phyloP scores from a whole-genome alignment of 345 rosid species.

The Arabidopsis suecica region DNA sequence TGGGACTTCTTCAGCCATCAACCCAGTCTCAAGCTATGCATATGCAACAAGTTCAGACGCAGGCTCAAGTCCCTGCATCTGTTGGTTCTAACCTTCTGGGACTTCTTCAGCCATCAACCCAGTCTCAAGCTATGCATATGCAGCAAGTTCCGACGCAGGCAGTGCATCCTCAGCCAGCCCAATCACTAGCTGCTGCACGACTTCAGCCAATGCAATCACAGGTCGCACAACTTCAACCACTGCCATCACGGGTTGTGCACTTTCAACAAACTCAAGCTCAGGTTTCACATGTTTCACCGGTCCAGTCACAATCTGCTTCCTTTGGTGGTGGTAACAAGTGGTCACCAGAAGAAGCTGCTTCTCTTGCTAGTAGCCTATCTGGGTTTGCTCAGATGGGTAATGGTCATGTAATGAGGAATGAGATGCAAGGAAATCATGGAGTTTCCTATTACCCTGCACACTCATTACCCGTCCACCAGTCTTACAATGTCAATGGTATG shows the following conservation, averaged over 20 bases:
- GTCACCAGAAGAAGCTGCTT: slow-evolving; percentile 59
- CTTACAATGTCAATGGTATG: slow-evolving; percentile 48
- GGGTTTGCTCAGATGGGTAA: slow-evolving; percentile 60
- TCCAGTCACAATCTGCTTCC: slow-evolving; percentile 36
- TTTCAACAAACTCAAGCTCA: slow-evolving; percentile 46
- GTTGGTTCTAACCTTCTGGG: slow-evolving; percentile 46
- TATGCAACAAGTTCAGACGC: slow-evolving; percentile 36
- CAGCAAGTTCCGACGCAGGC: slow-evolving; percentile 42
- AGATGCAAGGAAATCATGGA: slow-evolving; percentile 56
- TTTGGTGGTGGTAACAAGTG: slow-evolving; percentile 49
- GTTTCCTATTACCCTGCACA: slow-evolving; percentile 47
- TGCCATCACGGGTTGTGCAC: slow-evolving; percentile 55
- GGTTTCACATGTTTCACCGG: slow-evolving; percentile 34
- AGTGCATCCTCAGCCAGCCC: slow-evolving; percentile 38
- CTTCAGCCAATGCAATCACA: slow-evolving; percentile 44
- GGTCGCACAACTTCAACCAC: slow-evolving; percentile 43
- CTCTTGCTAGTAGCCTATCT: slow-evolving; percentile 64
- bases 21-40: slow-evolving; percentile 43
- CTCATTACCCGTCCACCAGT: slow-evolving; percentile 52
- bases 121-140: slow-evolving; percentile 42
- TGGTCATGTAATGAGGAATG: slow-evolving; percentile 59
- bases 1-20: slow-evolving; percentile 29
- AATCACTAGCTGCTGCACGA: slow-evolving; percentile 31
- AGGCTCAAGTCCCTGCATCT: slow-evolving; percentile 47
- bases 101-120: slow-evolving; percentile 31